phyloP scores from a whole-genome alignment of 257 asterid genomes.

The Ocimum tenuiflorum region DNA sequence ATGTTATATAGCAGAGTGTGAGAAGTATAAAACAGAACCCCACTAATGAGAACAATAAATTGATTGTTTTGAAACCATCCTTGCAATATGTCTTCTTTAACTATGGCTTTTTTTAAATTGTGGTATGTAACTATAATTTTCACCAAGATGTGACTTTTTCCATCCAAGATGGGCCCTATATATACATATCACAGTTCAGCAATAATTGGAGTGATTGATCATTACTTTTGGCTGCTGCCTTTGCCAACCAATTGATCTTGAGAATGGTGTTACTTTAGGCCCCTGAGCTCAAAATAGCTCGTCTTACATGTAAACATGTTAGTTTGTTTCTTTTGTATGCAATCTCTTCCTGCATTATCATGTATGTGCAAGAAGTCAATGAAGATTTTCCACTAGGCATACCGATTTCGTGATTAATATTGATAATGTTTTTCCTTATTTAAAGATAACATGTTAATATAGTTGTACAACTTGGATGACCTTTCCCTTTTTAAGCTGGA shows the following conservation, averaged over 20 bases:
- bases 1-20: background rate
- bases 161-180: background rate
- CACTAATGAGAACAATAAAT: background rate
- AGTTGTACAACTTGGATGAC: background rate
- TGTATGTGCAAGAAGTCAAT: background rate
- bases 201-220: background rate
- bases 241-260: background rate
- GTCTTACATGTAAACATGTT: slow-evolving; percentile 2
- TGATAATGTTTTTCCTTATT: background rate
- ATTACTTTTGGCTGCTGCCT: slow-evolving; percentile 12
- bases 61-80: background rate
- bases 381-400: background rate
- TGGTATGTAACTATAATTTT: background rate
- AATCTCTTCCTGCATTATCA: background rate
- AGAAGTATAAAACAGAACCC: background rate
- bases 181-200: background rate
- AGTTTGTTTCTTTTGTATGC: background rate
- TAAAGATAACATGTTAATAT: background rate
- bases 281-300: background rate
- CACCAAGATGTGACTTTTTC: background rate
- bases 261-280: background rate
- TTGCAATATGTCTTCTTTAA: background rate
- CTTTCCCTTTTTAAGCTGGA: background rate
- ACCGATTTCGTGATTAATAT: background rate
- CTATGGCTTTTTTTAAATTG: background rate